phyloP scores from a whole-genome alignment of 192 early-diverging fungal species.

The Chytriomyces hyalinus region DNA sequence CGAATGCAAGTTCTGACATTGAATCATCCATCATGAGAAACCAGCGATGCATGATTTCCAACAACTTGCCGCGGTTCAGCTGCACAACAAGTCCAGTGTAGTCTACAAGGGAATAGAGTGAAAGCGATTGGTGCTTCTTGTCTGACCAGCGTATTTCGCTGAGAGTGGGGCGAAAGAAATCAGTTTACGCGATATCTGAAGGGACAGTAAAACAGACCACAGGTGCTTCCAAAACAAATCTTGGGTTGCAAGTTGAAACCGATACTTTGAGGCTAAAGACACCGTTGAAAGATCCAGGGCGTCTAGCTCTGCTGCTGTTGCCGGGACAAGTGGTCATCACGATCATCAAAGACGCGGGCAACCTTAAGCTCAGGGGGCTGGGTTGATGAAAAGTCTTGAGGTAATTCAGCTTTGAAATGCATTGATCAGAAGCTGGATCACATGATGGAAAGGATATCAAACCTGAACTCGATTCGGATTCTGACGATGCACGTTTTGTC shows the following conservation, averaged over 20 bases:
- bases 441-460: too few relatives aligned
- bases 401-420: too few relatives aligned
- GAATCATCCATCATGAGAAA: neutral
- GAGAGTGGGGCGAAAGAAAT: neutral
- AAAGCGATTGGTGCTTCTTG: conserved; percentile 23
- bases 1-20: neutral
- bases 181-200: neutral
- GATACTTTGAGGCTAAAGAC: too few relatives aligned
- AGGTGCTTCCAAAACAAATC: too few relatives aligned
- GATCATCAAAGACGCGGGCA: too few relatives aligned
- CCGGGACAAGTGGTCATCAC: neutral
- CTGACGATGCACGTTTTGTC: too few relatives aligned
- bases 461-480: too few relatives aligned
- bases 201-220: neutral
- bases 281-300: too few relatives aligned
- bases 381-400: too few relatives aligned
- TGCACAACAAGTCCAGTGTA: conserved; percentile 1
- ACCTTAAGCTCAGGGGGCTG: too few relatives aligned
- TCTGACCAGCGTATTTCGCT: conserved; percentile 25
- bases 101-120: conserved; percentile 16
- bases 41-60: neutral
- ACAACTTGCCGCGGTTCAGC: neutral
- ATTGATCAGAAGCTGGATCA: too few relatives aligned
- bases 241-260: too few relatives aligned
- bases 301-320: neutral